phyloP scores from a whole-genome alignment of 805 yeast species.

The Pichia phayaonensis region DNA sequence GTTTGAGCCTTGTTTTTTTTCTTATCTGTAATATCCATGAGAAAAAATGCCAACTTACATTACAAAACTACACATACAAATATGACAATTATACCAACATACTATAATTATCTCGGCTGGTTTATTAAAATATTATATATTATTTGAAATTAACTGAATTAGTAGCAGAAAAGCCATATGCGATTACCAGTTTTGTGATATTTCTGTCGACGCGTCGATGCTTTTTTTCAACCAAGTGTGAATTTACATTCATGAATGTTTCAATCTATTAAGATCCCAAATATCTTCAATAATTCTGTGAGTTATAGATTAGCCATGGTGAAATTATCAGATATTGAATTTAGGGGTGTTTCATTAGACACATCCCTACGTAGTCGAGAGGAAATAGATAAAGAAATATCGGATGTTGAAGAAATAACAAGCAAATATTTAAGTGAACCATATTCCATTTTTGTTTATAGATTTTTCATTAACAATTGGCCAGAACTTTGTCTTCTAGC shows the following conservation, averaged over 20 bases:
- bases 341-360: slow-evolving; percentile 16
- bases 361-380: slow-evolving; percentile 7
- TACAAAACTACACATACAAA: not conserved
- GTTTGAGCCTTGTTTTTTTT: not conserved
- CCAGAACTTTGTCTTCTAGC: slow-evolving; percentile 75
- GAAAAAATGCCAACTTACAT: too few relatives aligned
- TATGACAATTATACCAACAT: not conserved
- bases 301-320: slow-evolving; percentile 1
- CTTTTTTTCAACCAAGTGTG: not conserved
- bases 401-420: slow-evolving; percentile 48
- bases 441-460: slow-evolving; percentile 85
- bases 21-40: not conserved
- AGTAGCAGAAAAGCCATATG: not conserved
- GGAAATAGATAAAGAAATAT: slow-evolving; percentile 35
- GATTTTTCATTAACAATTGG: slow-evolving; percentile 87
- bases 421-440: slow-evolving; percentile 83
- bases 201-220: not conserved
- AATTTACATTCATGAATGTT: not conserved
- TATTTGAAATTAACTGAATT: too few relatives aligned
- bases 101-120: not conserved
- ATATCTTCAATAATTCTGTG: not conserved
- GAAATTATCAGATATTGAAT: slow-evolving; percentile 8
- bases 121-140: not conserved
- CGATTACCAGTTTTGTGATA: too few relatives aligned
- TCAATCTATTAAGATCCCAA: not conserved